These are phyloP conservation scores for Oxyria digyna DNA, from an alignment of 148 eudicot species.

Conservation along the genomic window DNA sequence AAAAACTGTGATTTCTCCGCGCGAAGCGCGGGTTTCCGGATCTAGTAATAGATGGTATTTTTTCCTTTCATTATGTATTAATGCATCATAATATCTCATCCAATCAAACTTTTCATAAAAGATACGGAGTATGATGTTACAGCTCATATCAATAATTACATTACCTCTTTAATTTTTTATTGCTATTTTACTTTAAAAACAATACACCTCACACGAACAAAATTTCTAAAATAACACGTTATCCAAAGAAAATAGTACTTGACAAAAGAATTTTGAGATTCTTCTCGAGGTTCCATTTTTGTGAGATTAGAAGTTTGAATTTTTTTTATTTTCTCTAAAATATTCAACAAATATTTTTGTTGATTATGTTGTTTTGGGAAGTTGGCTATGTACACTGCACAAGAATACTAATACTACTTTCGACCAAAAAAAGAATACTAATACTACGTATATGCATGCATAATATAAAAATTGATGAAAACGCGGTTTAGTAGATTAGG, in stretches of 20 bases:
- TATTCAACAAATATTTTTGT: no score
- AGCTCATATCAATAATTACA: background rate
- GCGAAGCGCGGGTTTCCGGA: no score
- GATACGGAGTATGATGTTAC: no score
- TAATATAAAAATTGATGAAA: background rate
- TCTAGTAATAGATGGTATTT: no score
- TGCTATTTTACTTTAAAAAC: background rate
- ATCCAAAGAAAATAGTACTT: background rate
- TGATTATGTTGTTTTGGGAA: background rate
- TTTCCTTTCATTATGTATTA: no score
- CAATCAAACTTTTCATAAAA: background rate
- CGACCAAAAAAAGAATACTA: no score
- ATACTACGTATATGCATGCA: no score
- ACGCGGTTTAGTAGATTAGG: conserved; percentile 5
- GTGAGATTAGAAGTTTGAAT: background rate
- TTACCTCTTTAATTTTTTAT: no score
- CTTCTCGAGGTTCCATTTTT: background rate
- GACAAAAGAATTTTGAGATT: background rate
- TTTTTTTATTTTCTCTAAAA: no score
- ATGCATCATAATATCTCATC: no score
- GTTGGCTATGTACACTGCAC: conserved; percentile 7
- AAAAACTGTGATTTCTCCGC: no score
- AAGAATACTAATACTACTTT: no score
- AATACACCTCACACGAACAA: background rate
- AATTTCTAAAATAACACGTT: background rate